phyloP scores from a whole-genome alignment of 2,329 filamentous ascomycete species.

The Chaetomium olivaceum region DNA sequence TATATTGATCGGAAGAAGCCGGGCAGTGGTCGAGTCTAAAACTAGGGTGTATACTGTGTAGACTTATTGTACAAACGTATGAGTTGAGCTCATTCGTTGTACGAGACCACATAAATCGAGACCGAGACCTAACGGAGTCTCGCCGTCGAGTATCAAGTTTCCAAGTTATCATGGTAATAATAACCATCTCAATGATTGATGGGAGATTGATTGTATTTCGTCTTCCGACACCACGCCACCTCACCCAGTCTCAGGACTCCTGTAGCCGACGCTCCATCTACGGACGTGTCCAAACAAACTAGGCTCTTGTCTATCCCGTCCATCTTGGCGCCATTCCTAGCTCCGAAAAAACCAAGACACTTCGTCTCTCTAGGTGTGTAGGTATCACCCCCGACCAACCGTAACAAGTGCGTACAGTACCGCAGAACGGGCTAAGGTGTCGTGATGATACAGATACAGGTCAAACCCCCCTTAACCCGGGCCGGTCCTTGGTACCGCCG shows the following conservation, averaged over 20 bases:
- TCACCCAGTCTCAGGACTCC: background rate
- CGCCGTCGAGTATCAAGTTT: background rate
- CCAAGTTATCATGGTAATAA: background rate
- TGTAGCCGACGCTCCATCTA: background rate
- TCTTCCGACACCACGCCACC: slow-evolving; percentile 1
- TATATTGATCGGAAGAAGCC: background rate
- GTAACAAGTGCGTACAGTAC: slow-evolving; percentile 3
- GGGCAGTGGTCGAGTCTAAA: no score
- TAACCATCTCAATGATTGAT: slow-evolving; percentile 4
- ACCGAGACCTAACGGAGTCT: background rate
- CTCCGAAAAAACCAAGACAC: background rate
- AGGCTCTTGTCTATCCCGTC: slow-evolving; percentile 16
- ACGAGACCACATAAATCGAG: background rate
- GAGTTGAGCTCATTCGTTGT: background rate
- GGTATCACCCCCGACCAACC: slow-evolving; percentile 15
- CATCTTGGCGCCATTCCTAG: slow-evolving; percentile 4
- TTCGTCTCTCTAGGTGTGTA: slow-evolving; percentile 10
- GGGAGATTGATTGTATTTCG: slow-evolving; percentile 21
- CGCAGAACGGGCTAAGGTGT: slow-evolving; percentile 8
- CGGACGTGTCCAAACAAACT: slow-evolving; percentile 10
- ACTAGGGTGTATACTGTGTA: no score
- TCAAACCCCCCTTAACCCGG: background rate
- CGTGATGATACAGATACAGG: slow-evolving; percentile 12
- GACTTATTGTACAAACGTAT: background rate
- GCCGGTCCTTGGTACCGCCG: background rate